Evolutionary conservation across 352 stramenopile genomes (phyloP), one percentile per base, ranked within the genome.

Genomic region (Blastocystis sp.): DNA sequence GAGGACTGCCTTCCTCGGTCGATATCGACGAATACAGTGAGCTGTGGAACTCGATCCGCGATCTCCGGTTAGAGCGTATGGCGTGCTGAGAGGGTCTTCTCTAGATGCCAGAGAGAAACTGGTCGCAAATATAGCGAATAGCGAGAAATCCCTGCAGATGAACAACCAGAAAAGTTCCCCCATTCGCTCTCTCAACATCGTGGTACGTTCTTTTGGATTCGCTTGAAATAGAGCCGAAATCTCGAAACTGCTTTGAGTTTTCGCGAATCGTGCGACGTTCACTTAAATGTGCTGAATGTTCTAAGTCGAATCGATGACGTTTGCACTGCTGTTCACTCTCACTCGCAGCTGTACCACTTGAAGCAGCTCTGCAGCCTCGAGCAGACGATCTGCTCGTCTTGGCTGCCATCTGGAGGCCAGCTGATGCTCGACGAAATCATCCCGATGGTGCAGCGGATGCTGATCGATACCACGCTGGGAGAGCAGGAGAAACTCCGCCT

Each of bases 311-410:
- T 84, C 20, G 73, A 84, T 8, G 53, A 84, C 18, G 73, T 84
- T 20, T 20, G 3, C 5, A 43, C 20, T 13, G 34, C 39, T 13
- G 26, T 15, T 15, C 34, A 37, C 5, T 64, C 13, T 43, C 3
- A 63, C 34, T 8, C 8, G 4, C 62, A 84, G 73, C 73, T 84
- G 7, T 84, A 66, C 50, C 73, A 84, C 39, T 37, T 84, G 15
- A 84, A 84, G 50, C 73, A 84, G 73, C 73, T 84, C 6, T 84
- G 73, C 73, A 66, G 45, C 43, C 56, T 84, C 11, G 73, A 84
- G 55, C 73, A 84, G 39, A 84, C 73, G 20, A 18, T 84, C 73
- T 84, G 47, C 26, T 84, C 73, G 34, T 66, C 73, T 34, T 66
- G 13, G n/a, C 73, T 84, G 13, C 73, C 73, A 11, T 68, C 73